These are phyloP conservation scores for Plicaturopsis crispa DNA, from an alignment of 768 basidiomycete genomes.

Conservation along the genomic window DNA sequence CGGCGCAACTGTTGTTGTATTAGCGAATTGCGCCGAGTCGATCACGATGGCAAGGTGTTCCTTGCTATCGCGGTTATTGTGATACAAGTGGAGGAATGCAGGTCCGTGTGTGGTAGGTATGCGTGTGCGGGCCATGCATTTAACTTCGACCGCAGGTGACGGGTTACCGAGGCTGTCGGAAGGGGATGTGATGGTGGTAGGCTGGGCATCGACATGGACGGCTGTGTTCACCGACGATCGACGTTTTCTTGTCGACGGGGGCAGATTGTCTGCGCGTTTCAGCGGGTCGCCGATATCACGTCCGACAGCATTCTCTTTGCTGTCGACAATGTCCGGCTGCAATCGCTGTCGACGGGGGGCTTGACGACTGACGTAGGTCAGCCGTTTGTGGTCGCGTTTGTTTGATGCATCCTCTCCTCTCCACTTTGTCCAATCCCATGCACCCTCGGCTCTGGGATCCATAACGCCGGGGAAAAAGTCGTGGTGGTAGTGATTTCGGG, in stretches of 20 bases:
- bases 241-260: constrained; percentile 28
- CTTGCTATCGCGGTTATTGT: constrained; percentile 86
- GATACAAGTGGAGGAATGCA: constrained; percentile 90
- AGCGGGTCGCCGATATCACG: constrained; percentile 23
- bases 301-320: constrained; percentile 45
- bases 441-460: constrained; percentile 42
- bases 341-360: constrained; percentile 63
- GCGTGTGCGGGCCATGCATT: constrained; percentile 94
- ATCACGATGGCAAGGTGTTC: constrained; percentile 96
- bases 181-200: constrained; percentile 1
- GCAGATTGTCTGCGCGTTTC: constrained; percentile 30
- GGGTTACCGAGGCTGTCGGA: neutral
- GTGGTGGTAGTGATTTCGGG: constrained; percentile 82
- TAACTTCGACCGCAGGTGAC: constrained; percentile 48
- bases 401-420: constrained; percentile 30
- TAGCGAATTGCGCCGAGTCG: constrained; percentile 79
- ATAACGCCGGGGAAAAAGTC: constrained; percentile 61
- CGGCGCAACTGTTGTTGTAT: constrained; percentile 26
- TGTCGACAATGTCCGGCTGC: constrained; percentile 24
- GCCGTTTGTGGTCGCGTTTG: constrained; percentile 34
- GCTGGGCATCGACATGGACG: constrained; percentile 19
- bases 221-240: constrained; percentile 24
- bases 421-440: constrained; percentile 55
- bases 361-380: constrained; percentile 67
- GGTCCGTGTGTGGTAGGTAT: constrained; percentile 95